Percentiles rank a stretch among this genome's conserved stretches.
phyloP scores from a whole-genome alignment of 2,329 filamentous ascomycete species.

The Exophiala xenobiotica region DNA sequence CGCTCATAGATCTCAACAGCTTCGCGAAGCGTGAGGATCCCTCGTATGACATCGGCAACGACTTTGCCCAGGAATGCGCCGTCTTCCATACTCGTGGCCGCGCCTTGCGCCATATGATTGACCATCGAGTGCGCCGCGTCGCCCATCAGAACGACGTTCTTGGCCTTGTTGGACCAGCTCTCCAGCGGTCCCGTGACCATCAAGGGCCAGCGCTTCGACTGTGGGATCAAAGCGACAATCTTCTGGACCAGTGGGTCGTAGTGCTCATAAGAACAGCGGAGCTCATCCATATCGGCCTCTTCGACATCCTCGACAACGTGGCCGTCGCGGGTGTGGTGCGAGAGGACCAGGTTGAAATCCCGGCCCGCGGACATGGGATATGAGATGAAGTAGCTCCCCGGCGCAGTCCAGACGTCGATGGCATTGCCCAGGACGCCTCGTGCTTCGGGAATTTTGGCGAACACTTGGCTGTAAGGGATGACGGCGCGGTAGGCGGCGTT shows the following conservation, averaged over 20 bases:
- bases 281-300: conserved; percentile 40
- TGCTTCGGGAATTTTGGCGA: conserved; percentile 40
- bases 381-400: conserved; percentile 44
- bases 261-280: conserved; percentile 43
- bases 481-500: conserved; percentile 49
- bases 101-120: conserved; percentile 46
- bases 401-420: conserved; percentile 48
- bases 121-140: conserved; percentile 43
- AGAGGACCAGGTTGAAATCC: conserved; percentile 49
- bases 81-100: conserved; percentile 46
- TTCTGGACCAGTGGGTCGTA: conserved; percentile 46
- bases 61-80: conserved; percentile 42
- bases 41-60: conserved; percentile 37
- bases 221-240: conserved; percentile 24
- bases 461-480: conserved; percentile 44
- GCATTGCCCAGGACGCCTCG: conserved; percentile 42
- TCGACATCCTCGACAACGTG: conserved; percentile 39
- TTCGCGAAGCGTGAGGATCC: conserved; percentile 34
- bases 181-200: conserved; percentile 44
- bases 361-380: conserved; percentile 47
- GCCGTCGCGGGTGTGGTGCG: conserved; percentile 41
- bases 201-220: conserved; percentile 39
- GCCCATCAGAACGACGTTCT: conserved; percentile 45
- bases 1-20: conserved; percentile 42
- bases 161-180: conserved; percentile 41